phyloP scores from a whole-genome alignment of 805 yeast species.

The Grigorovia yakushimaensis region DNA sequence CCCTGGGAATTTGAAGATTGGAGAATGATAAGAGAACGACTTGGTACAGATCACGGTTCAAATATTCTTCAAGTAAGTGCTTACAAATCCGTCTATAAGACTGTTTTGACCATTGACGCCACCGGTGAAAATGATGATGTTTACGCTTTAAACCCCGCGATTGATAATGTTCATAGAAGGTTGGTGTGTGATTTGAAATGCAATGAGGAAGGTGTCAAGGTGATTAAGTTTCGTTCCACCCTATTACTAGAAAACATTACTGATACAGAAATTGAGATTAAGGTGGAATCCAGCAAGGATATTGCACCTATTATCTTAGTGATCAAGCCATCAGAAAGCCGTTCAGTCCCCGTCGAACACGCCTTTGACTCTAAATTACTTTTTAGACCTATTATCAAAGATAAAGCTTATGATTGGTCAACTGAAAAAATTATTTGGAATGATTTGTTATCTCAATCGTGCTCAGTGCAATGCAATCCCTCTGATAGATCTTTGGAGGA shows the following conservation, averaged over 20 bases:
- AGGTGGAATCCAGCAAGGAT: constrained; percentile 25
- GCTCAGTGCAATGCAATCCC: constrained; percentile 53
- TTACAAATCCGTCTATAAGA: constrained; percentile 44
- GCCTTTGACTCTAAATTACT: constrained; percentile 51
- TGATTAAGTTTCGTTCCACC: constrained; percentile 69
- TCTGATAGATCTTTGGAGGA: constrained; percentile 32
- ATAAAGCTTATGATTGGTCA: constrained; percentile 60
- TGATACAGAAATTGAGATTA: constrained; percentile 43
- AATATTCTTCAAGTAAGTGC: constrained; percentile 57
- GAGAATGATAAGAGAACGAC: constrained; percentile 72
- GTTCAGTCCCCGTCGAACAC: constrained; percentile 65
- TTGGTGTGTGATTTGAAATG: constrained; percentile 61
- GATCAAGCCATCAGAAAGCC: constrained; percentile 45
- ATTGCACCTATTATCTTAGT: constrained; percentile 26
- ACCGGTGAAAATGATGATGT: constrained; percentile 78
- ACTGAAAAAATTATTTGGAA: constrained; percentile 56
- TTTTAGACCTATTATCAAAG: constrained; percentile 48
- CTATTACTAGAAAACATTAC: constrained; percentile 59
- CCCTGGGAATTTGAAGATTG: constrained; percentile 96
- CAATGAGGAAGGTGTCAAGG: constrained; percentile 69
- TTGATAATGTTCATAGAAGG: constrained; percentile 58
- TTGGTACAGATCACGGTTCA: constrained; percentile 54
- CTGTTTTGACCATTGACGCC: constrained; percentile 50
- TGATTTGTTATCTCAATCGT: constrained; percentile 38
- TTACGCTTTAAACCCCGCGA: constrained; percentile 54